These are phyloP conservation scores for Ramichloridium luteum DNA, from an alignment of 2,329 filamentous ascomycete species.

Conservation along the genomic window DNA sequence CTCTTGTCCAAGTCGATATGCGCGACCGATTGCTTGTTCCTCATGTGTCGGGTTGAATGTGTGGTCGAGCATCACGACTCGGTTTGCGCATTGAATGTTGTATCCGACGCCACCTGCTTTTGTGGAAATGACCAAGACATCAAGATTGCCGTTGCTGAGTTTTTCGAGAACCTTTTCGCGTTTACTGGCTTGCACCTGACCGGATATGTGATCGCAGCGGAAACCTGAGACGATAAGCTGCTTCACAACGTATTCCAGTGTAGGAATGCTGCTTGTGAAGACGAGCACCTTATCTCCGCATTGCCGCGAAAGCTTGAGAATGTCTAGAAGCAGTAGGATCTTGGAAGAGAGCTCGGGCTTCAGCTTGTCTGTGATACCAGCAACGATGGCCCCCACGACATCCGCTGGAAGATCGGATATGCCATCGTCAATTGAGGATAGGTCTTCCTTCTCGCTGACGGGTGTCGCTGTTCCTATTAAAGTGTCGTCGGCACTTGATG, in stretches of 20 bases:
- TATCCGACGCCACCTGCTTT: conserved; percentile 69
- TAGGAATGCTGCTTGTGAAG: conserved; percentile 62
- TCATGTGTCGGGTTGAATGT: conserved; percentile 70
- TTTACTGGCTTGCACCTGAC: conserved; percentile 41
- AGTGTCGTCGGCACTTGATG: conserved; percentile 13
- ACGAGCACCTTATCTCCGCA: conserved; percentile 64
- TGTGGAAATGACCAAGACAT: conserved; percentile 71
- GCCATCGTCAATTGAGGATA: conserved; percentile 21
- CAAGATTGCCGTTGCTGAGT: conserved; percentile 50
- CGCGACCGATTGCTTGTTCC: conserved; percentile 74
- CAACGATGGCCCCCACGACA: conserved; percentile 27
- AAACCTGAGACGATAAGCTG: conserved; percentile 41
- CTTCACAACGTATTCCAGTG: conserved; percentile 55
- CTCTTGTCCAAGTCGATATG: conserved; percentile 72
- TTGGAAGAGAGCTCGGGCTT: conserved; percentile 53
- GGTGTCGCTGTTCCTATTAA: not conserved
- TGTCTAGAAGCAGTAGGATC: conserved; percentile 51
- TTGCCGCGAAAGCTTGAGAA: conserved; percentile 52
- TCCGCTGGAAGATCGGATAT: conserved; percentile 23
- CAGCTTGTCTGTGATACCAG: conserved; percentile 26
- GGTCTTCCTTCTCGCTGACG: conserved; percentile 8
- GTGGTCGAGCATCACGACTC: conserved; percentile 78
- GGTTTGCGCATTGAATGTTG: conserved; percentile 73
- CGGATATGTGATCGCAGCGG: conserved; percentile 51
- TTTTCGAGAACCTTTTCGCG: conserved; percentile 53